Evolutionary conservation across 1,284 basidiomycete species (phyloP), one percentile per base, ranked within the genome.

Genomic region (Rhodotorula sp.): DNA sequence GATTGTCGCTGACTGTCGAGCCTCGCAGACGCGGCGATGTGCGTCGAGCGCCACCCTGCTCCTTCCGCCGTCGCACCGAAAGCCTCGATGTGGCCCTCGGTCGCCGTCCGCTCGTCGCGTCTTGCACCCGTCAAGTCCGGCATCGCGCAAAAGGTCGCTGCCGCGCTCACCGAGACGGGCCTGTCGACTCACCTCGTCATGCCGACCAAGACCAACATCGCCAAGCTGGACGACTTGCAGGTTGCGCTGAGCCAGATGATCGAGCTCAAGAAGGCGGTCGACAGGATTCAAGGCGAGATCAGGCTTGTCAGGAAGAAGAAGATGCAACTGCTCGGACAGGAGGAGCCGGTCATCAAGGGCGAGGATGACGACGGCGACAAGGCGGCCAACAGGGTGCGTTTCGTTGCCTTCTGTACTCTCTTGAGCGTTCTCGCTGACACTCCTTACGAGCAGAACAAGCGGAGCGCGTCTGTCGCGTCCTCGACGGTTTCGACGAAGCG

Each of bases 191-290:
- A 89, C 20, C 84, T 96, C 62, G 89, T 94, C 73, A 95, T 96
- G 92, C 93, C 94, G 22, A 95, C 94, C 2, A 84, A 87, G 46
- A 86, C 88, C 36, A 95, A 92, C 74, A 83, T 89, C 62, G 83
- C 85, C 60, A 86, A 85, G 72, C 83, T 92, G 47, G 92, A 94
- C 72, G 82, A 83, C 8, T 81, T 96, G 22, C 78, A 94, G 39
- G 86, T 88, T 8, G 87, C 90, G 1, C 86, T 90, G 0, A 84
- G 84, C 5, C 83, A 86, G 24, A 81, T 96, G 74, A 84, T 94
- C 22, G 93, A 97, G 74, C 88, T 88, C 73, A 96, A 95, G 83
- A 89, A 90, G 76, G 83, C 88, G n/a, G 86, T 91, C 30, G 93
- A 96, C 79, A 87, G 89, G 76, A 85, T 89, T 13, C 90, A 94